A percentile compares a stretch with the other conserved stretches of the same genome.
Conservation (phyloP, 202 grass and related monocot genomes). For the Elaeis oleifera region DNA sequence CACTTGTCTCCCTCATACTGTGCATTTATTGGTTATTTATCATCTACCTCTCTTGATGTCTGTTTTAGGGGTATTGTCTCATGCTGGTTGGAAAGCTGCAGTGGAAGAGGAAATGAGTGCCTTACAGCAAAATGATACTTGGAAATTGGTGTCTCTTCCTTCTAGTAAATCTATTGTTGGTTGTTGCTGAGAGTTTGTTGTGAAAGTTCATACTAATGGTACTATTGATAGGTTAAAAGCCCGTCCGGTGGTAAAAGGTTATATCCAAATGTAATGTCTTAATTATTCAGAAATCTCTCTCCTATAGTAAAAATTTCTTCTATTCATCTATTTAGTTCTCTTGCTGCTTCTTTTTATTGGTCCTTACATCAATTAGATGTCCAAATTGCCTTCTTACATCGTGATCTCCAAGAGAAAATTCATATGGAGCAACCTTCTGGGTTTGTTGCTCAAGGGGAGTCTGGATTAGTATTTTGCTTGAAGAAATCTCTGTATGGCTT, state of each 20-base stretch:
- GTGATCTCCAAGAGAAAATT: too few relatives aligned
- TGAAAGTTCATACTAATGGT: slow-evolving; percentile 9
- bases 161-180: not conserved
- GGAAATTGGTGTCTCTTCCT: not conserved
- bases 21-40: not conserved
- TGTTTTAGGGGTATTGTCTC: not conserved
- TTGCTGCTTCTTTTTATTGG: slow-evolving; percentile 3
- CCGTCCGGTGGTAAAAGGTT: not conserved
- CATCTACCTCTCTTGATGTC: not conserved
- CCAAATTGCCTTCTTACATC: not conserved
- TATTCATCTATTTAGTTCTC: not conserved
- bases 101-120: slow-evolving; percentile 12
- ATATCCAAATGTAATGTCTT: not conserved
- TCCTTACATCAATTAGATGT: not conserved
- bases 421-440: too few relatives aligned
- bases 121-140: slow-evolving; percentile 1
- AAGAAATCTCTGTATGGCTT: too few relatives aligned
- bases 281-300: slow-evolving; percentile 11
- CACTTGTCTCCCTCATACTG: not conserved
- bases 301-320: not conserved
- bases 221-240: not conserved
- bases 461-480: too few relatives aligned
- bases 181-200: slow-evolving; percentile 5
- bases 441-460: too few relatives aligned
- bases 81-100: not conserved